Evolutionary conservation across 306 rosid genomes (phyloP), one percentile per base, ranked within the genome.

Genomic region (Senna tora): DNA sequence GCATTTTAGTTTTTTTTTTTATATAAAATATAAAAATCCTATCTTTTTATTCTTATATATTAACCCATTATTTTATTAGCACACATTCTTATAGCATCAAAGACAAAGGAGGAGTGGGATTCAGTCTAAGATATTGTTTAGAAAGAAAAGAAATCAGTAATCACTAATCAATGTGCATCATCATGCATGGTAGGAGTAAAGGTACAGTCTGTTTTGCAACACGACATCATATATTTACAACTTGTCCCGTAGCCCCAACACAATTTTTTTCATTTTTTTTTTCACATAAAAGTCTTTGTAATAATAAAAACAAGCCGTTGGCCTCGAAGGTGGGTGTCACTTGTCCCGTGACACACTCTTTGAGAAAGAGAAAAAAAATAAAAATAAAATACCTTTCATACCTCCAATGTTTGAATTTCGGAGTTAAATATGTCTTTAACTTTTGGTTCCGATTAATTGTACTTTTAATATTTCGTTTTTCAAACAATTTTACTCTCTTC

Each of bases 291-390:
- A 21, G 20, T 46, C 41, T 22, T 61, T 38, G 69, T 22, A 30
- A 21, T 12, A 55, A 25, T 52, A 49, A 73, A 79, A 74, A 36
- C 51, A 42, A 43, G 39, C 9, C 28, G 58, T 39, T 68, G 45
- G 62, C 25, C 71, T 58, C 38, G 34, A 58, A 55, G 65, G 65
- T 65, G 61, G 34, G 15, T 15, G 7, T 82, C 30, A 9, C 68
- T 51, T 81, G 72, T 52, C n/a, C n/a, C n/a, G 55, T 53, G 78
- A 61, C 71, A 72, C 79, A 72, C 50, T 39, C 66, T 71, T 72
- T 49, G 6, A 30, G 16, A 56, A 38, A 4, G 32, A 20, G 17
- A 32, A 33, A 62, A 71, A 39, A 57, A 9, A 55, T 22, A 54
- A 76, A 69, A 47, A 47, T 13, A 41, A 82, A 67, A n/a, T n/a